Percentiles rank a stretch among this genome's conserved stretches.
Conservation (phyloP, 148 eudicot species). For the Vaccinium darrowii region DNA sequence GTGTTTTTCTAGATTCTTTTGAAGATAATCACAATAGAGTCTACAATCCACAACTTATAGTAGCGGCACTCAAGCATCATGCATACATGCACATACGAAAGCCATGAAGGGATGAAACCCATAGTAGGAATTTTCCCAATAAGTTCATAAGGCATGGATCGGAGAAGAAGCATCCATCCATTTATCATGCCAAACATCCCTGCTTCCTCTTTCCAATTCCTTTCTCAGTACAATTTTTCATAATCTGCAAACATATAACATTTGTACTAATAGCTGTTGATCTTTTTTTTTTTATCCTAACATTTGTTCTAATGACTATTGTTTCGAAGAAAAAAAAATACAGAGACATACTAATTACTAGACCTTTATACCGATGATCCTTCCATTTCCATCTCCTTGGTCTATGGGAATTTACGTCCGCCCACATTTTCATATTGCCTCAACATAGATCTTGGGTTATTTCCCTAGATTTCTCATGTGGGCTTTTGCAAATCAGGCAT, state of each 20-base stretch:
- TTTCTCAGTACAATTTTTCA: constrained; percentile 1
- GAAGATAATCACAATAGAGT: not conserved
- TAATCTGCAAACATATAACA: not conserved
- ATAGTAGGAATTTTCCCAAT: not conserved
- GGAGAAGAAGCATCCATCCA: constrained; percentile 6
- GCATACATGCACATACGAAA: too few relatives aligned
- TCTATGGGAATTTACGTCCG: not conserved
- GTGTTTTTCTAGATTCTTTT: not conserved
- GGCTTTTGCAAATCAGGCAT: constrained; percentile 17
- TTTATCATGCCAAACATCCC: constrained; percentile 15
- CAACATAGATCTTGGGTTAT: constrained; percentile 33
- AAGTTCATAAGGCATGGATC: not conserved
- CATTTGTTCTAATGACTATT: not conserved
- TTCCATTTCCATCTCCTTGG: constrained; percentile 17
- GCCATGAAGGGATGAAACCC: too few relatives aligned
- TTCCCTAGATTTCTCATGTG: constrained; percentile 15
- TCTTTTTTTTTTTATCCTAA: too few relatives aligned
- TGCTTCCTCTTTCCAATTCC: not conserved
- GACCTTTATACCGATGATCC: not conserved
- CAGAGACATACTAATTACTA: not conserved
- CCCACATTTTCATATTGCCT: constrained; percentile 18
- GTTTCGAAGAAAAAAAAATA: constrained; percentile 8
- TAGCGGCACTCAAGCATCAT: too few relatives aligned
- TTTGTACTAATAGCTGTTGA: too few relatives aligned
- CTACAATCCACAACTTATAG: not conserved